Percentiles rank a stretch among this genome's conserved stretches.
Evolutionary conservation across 1,139 yeast genomes (phyloP).

Genomic region (Debaryomyces psychrophilus): DNA sequence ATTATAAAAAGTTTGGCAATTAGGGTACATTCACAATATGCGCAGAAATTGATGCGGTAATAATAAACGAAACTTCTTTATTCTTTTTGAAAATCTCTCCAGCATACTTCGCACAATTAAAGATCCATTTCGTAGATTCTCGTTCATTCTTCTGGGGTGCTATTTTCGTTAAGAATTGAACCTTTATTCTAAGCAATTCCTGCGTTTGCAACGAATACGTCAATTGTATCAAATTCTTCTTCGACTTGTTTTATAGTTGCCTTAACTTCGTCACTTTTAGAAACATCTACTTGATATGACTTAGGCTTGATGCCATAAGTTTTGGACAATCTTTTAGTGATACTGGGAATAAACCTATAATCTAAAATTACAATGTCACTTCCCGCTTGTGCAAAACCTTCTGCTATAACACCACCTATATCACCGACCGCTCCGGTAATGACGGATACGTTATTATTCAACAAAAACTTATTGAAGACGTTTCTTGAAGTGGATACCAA

Average conservation of each 20-base stretch:
- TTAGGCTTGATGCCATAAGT: constrained; percentile 66
- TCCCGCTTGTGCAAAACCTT: constrained; percentile 83
- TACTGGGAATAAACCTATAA: constrained; percentile 45
- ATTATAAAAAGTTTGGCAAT: constrained; percentile 82
- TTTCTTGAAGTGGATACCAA: constrained; percentile 25
- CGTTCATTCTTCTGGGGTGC: constrained; percentile 55
- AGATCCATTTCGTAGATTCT: constrained; percentile 72
- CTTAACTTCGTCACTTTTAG: constrained; percentile 62
- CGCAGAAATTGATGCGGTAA: constrained; percentile 88
- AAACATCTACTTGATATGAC: constrained; percentile 75
- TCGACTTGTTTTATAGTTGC: constrained; percentile 58
- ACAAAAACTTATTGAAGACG: constrained; percentile 54
- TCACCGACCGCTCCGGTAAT: constrained; percentile 85
- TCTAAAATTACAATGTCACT: constrained; percentile 82
- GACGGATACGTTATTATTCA: constrained; percentile 78
- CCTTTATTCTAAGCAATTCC: constrained; percentile 89
- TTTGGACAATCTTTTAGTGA: constrained; percentile 56
- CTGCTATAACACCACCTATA: constrained; percentile 78
- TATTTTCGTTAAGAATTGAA: constrained; percentile 58
- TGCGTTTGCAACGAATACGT: constrained; percentile 87
- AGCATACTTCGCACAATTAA: constrained; percentile 69
- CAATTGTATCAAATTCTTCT: constrained; percentile 74
- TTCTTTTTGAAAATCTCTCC: constrained; percentile 74
- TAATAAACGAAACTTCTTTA: constrained; percentile 69
- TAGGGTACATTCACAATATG: constrained; percentile 84